These are phyloP conservation scores for Tolypocladium guangdongense DNA, from an alignment of 2,329 filamentous ascomycete genomes.

Conservation along the genomic window DNA sequence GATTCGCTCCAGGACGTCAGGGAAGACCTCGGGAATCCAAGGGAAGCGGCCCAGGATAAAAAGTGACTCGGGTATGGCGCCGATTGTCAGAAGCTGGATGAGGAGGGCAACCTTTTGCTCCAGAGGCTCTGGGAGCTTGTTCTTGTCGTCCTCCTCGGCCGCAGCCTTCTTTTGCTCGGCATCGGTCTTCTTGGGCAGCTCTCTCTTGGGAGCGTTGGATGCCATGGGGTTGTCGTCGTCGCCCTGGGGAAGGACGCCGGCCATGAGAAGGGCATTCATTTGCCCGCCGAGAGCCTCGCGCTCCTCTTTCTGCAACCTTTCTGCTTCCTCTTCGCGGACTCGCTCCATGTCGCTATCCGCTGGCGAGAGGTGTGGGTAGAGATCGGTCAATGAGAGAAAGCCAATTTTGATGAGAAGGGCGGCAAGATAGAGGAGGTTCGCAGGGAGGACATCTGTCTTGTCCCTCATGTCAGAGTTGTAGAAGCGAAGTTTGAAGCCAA, in stretches of 20 bases:
- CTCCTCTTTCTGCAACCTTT: constrained; percentile 72
- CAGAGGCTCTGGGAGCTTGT: constrained; percentile 55
- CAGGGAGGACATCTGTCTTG: constrained; percentile 66
- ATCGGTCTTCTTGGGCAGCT: constrained; percentile 40
- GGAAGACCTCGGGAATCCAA: constrained; percentile 79
- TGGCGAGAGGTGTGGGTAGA: constrained; percentile 88
- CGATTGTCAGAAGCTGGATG: constrained; percentile 77
- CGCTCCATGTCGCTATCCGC: constrained; percentile 71
- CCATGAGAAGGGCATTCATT: constrained; percentile 76
- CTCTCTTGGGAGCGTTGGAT: constrained; percentile 34
- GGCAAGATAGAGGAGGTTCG: constrained; percentile 85
- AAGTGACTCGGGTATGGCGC: constrained; percentile 83
- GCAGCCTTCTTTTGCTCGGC: constrained; percentile 36
- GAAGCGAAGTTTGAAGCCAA: constrained; percentile 95
- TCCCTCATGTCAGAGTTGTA: constrained; percentile 75
- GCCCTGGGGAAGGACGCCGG: constrained; percentile 60
- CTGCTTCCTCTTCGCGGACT: constrained; percentile 57
- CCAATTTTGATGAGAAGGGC: constrained; percentile 93
- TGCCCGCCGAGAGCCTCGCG: constrained; percentile 57
- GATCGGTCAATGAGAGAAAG: constrained; percentile 82
- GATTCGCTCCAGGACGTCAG: constrained; percentile 68
- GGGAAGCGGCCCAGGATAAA: constrained; percentile 88
- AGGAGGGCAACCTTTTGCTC: constrained; percentile 85
- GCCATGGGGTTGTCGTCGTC: constrained; percentile 57
- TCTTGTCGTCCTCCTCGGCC: constrained; percentile 34